Evolutionary conservation across 257 asterid species (phyloP).

Genomic region (Rhazya stricta): DNA sequence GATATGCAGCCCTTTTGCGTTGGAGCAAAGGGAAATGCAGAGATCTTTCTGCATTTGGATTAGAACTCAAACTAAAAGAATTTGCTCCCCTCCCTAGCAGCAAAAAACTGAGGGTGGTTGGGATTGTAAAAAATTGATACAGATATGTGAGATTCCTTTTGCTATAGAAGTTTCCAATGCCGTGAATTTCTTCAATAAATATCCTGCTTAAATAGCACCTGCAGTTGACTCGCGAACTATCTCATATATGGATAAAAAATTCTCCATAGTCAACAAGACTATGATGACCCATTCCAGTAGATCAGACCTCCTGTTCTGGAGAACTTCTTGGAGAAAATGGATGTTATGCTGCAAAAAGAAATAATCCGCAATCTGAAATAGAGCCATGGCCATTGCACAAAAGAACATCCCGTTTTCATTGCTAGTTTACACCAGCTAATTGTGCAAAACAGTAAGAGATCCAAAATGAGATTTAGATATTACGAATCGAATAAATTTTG

Average conservation of each 20-base stretch:
- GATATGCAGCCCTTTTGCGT: no score
- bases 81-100: neutral
- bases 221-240: constrained; percentile 54
- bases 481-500: neutral
- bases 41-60: no score
- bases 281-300: constrained; percentile 94
- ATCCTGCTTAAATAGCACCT: constrained; percentile 20
- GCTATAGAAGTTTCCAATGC: neutral
- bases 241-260: constrained; percentile 56
- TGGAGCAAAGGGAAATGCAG: neutral
- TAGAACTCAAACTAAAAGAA: no score
- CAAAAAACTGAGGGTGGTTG: no score
- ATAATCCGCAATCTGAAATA: constrained; percentile 9
- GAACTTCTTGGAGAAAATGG: constrained; percentile 97
- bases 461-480: neutral
- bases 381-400: neutral
- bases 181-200: constrained; percentile 1
- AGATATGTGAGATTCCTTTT: neutral
- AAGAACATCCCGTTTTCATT: neutral
- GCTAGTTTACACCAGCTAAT: neutral
- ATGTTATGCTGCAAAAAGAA: constrained; percentile 81
- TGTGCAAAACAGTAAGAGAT: neutral
- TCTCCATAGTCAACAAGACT: constrained; percentile 67
- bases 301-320: constrained; percentile 84
- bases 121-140: no score